These are phyloP conservation scores for Phoma sp. DNA, from an alignment of 2,329 filamentous ascomycete genomes.

Conservation along the genomic window DNA sequence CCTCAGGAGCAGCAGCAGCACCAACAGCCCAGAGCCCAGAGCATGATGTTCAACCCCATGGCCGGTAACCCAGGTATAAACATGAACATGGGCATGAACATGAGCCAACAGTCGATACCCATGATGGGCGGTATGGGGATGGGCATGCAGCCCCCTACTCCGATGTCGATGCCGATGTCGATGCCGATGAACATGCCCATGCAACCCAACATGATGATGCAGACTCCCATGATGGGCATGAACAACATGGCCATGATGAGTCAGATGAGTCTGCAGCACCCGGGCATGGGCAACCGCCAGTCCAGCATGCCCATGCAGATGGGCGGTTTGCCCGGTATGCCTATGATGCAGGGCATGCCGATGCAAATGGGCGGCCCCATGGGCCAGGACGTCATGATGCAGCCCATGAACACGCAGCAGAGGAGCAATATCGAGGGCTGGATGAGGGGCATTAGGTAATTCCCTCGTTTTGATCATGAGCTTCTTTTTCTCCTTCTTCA, in stretches of 20 bases:
- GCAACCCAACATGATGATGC: slow-evolving; percentile 2
- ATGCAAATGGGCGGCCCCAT: background rate
- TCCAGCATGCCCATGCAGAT: slow-evolving; percentile 16
- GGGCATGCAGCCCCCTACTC: background rate
- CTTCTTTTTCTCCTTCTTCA: too few species aligned
- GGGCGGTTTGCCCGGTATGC: slow-evolving; percentile 2
- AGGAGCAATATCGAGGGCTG: slow-evolving; percentile 17
- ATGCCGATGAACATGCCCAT: slow-evolving; percentile 22
- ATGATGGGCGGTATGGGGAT: background rate
- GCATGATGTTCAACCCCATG: slow-evolving; percentile 22
- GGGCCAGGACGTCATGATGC: background rate
- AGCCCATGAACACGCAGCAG: slow-evolving; percentile 12
- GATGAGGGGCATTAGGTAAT: slow-evolving; percentile 10
- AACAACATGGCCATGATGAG: slow-evolving; percentile 14
- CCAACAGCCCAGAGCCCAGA: slow-evolving; percentile 10
- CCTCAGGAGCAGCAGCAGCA: slow-evolving; percentile 11
- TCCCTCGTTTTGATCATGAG: background rate
- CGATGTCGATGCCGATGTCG: background rate
- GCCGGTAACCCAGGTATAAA: too few species aligned
- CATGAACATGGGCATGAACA: slow-evolving; percentile 16
- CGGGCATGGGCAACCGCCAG: background rate
- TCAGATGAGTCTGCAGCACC: background rate
- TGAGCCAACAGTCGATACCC: slow-evolving; percentile 26
- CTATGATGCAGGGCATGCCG: slow-evolving; percentile 5
- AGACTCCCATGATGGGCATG: slow-evolving; percentile 14